Percentiles rank a stretch among this genome's conserved stretches.
phyloP scores from a whole-genome alignment of 352 stramenopile genomes.

The Nothophytophthora sp. region DNA sequence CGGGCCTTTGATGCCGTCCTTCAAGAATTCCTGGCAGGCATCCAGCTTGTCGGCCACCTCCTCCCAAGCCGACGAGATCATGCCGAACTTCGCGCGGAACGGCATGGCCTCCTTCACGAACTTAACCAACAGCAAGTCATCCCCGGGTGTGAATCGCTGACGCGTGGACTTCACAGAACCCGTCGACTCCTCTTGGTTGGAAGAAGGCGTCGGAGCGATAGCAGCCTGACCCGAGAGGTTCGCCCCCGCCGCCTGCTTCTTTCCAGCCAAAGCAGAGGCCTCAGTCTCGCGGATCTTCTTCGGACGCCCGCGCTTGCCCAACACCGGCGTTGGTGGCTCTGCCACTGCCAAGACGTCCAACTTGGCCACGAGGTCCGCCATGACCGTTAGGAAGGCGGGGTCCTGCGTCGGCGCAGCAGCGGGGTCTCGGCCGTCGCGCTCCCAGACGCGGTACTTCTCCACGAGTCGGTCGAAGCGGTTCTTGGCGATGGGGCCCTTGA shows the following conservation, averaged over 20 bases:
- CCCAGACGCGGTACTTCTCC: conserved; percentile 22
- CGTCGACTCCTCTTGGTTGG: conserved; percentile 21
- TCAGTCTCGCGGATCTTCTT: conserved; percentile 17
- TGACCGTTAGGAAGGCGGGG: conserved; percentile 23
- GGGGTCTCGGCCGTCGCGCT: conserved; percentile 23
- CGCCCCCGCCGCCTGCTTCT: conserved; percentile 11
- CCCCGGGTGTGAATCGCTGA: conserved; percentile 30
- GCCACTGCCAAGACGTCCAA: conserved; percentile 24
- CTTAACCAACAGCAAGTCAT: conserved; percentile 29
- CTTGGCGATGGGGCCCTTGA: conserved; percentile 40
- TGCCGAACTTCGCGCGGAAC: conserved; percentile 35
- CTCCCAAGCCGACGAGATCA: conserved; percentile 33
- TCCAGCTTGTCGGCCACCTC: conserved; percentile 30
- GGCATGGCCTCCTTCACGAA: conserved; percentile 29
- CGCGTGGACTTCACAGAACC: conserved; percentile 12
- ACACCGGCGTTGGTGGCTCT: conserved; percentile 12
- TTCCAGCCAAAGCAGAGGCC: neutral
- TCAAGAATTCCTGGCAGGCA: conserved; percentile 24
- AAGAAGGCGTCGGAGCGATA: conserved; percentile 21
- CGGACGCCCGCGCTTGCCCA: conserved; percentile 34
- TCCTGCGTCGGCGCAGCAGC: conserved; percentile 21
- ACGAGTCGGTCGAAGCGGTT: conserved; percentile 39
- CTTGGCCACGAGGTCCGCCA: conserved; percentile 28
- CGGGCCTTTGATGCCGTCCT: conserved; percentile 31
- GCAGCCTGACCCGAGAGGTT: conserved; percentile 6